Evolutionary conservation across 2,329 filamentous ascomycete genomes (phyloP).

Genomic region (Verticillium dahliae): DNA sequence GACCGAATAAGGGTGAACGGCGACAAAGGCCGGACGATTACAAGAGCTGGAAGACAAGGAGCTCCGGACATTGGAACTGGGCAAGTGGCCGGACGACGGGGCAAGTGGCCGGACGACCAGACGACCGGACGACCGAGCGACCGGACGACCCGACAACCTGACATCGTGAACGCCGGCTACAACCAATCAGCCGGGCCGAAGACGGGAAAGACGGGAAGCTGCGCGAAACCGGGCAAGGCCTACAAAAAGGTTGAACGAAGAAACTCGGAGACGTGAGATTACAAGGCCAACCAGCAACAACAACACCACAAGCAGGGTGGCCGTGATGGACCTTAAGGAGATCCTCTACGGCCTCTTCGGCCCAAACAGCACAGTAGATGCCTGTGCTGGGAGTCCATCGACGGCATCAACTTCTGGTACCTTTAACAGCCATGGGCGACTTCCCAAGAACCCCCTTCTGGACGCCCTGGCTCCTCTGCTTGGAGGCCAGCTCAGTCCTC

Average conservation of each 20-base stretch:
- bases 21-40: too few species aligned
- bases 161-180: too few species aligned
- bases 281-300: neutral
- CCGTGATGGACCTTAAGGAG: neutral
- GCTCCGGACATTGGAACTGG: too few species aligned
- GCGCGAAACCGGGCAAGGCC: neutral
- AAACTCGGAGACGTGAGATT: neutral
- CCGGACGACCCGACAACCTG: too few species aligned
- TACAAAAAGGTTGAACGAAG: neutral
- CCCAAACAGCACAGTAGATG: neutral
- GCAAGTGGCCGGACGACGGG: too few species aligned
- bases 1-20: too few species aligned
- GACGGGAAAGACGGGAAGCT: too few species aligned
- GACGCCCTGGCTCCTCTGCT: conserved; percentile 8
- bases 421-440: neutral
- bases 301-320: neutral
- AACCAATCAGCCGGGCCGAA: too few species aligned
- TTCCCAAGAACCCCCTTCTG: neutral
- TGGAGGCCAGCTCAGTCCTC: conserved; percentile 12
- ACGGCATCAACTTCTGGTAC: neutral
- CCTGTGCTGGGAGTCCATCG: neutral
- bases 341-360: neutral
- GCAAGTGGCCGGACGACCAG: too few species aligned
- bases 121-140: too few species aligned
- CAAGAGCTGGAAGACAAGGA: too few species aligned